Percentiles rank a stretch among this genome's conserved stretches.
Evolutionary conservation across 345 rosid species (phyloP).

Genomic region (Hirschfeldia incana): DNA sequence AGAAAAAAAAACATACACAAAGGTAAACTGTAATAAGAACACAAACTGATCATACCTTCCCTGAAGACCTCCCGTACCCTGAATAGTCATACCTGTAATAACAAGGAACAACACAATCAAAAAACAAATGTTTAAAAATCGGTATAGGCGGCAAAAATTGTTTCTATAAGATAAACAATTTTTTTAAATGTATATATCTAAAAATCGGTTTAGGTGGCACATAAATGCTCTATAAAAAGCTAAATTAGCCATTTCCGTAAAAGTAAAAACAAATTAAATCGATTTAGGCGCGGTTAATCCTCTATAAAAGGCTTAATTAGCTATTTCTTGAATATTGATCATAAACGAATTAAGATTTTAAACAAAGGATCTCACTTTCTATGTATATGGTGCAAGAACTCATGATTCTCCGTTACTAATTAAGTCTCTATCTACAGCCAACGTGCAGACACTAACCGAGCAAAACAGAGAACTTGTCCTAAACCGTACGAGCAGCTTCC

Average conservation of each 20-base stretch:
- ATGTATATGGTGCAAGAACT: background rate
- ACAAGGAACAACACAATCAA: background rate
- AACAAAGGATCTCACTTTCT: background rate
- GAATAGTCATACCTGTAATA: slow-evolving; percentile 87
- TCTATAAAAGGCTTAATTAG: background rate
- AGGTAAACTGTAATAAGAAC: background rate
- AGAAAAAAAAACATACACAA: background rate
- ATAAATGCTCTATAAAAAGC: background rate
- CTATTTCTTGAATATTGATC: background rate
- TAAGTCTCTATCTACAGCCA: background rate
- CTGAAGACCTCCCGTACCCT: slow-evolving; percentile 84
- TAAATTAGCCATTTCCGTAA: no score
- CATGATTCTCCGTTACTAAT: background rate
- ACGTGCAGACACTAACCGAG: background rate
- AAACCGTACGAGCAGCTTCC: background rate
- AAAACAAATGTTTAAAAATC: background rate
- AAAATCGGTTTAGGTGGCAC: background rate
- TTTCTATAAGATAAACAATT: background rate
- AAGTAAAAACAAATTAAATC: no score
- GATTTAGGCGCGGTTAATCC: no score
- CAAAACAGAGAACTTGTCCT: background rate
- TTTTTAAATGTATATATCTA: background rate
- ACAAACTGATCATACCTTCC: slow-evolving; percentile 58
- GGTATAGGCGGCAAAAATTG: background rate
- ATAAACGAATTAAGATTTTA: background rate